Conservation (phyloP, 1,284 basidiomycete genomes). For the Fomitopsis pinicola region DNA sequence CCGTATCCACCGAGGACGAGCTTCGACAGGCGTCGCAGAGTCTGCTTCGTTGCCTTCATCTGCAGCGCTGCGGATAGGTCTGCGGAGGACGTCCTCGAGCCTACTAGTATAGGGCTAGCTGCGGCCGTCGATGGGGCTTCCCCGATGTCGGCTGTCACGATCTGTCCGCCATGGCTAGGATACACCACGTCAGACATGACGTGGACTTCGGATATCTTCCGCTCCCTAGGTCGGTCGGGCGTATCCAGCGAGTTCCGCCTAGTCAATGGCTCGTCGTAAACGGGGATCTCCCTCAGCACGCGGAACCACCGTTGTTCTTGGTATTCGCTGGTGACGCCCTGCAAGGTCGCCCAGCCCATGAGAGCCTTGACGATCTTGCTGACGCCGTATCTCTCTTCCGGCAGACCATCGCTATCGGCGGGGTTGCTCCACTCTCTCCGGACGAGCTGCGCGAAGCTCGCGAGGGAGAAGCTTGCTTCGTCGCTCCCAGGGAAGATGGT, state of each 20-base stretch:
- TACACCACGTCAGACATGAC: conserved; percentile 67
- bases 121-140: conserved; percentile 33
- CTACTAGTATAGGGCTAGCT: not conserved
- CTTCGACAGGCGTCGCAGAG: conserved; percentile 70
- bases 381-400: conserved; percentile 56
- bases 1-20: conserved; percentile 78
- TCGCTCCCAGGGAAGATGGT: conserved; percentile 70
- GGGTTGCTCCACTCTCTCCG: conserved; percentile 63
- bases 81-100: conserved; percentile 28
- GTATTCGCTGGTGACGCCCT: conserved; percentile 74
- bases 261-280: conserved; percentile 39
- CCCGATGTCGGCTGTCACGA: conserved; percentile 70
- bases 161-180: conserved; percentile 58
- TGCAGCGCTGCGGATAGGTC: conserved; percentile 33
- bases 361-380: conserved; percentile 63
- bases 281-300: conserved; percentile 60
- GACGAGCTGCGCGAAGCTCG: conserved; percentile 72
- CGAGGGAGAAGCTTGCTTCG: conserved; percentile 74
- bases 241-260: conserved; percentile 6
- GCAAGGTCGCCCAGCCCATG: conserved; percentile 72
- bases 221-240: not conserved
- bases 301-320: conserved; percentile 67
- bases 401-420: conserved; percentile 45
- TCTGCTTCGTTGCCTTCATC: conserved; percentile 37
- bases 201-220: conserved; percentile 45